Conservation (phyloP, 345 rosid species). For the Garcia nutans region DNA sequence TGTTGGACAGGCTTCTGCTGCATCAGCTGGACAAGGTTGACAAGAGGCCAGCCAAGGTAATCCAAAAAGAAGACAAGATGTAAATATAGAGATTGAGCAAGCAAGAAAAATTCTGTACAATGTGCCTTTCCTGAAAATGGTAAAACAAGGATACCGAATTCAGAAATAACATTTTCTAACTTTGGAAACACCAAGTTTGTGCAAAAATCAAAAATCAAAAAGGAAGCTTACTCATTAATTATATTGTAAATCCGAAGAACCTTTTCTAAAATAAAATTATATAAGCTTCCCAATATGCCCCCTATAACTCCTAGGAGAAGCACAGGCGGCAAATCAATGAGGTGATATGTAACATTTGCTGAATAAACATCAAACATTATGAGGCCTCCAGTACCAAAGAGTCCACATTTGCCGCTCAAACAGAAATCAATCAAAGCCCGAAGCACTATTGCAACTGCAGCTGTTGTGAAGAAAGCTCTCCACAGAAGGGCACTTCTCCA, state of each 20-base stretch:
- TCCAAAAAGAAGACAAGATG: slow-evolving; percentile 89
- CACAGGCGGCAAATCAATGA: slow-evolving; percentile 69
- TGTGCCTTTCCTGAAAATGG: slow-evolving; percentile 59
- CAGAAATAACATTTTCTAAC: slow-evolving; percentile 5
- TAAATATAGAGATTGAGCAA: slow-evolving; percentile 64
- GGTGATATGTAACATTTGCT: slow-evolving; percentile 59
- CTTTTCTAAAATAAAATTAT: slow-evolving; percentile 66
- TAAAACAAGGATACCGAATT: slow-evolving; percentile 15
- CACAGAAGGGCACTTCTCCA: slow-evolving; percentile 92
- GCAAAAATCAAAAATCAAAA: slow-evolving; percentile 15
- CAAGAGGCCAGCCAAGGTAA: slow-evolving; percentile 85
- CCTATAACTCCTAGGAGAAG: slow-evolving; percentile 82
- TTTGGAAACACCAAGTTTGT: neutral
- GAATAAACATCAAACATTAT: slow-evolving; percentile 88
- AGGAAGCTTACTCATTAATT: slow-evolving; percentile 66
- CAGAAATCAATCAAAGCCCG: slow-evolving; percentile 87
- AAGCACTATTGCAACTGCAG: slow-evolving; percentile 79
- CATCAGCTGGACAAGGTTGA: slow-evolving; percentile 66
- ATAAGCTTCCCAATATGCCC: slow-evolving; percentile 79
- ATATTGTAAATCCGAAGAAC: slow-evolving; percentile 68
- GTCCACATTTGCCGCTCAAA: slow-evolving; percentile 74
- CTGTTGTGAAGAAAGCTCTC: slow-evolving; percentile 90
- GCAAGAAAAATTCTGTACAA: slow-evolving; percentile 58
- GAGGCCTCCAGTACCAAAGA: slow-evolving; percentile 91
- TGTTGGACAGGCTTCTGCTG: slow-evolving; percentile 84